Base-by-base conservation (phyloP, 805 yeast species). In the Ogataea degrootiae region DNA sequence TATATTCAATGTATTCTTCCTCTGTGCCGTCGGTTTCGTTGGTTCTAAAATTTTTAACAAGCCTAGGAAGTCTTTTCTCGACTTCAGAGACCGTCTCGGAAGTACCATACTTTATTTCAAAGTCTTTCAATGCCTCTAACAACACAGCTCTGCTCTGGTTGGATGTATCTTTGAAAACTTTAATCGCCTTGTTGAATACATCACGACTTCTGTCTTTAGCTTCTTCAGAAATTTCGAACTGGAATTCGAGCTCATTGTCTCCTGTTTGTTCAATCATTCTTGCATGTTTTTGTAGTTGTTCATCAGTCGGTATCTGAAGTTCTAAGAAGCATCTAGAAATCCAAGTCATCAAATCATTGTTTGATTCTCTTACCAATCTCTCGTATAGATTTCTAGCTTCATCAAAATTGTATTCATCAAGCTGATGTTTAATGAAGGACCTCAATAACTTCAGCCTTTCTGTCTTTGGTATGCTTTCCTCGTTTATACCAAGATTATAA, bases 321-420 rank as follows among this genome's bases (percentile, higher is more conserved):
- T 88, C 96, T 62, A 86, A 85, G 53, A 80, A 65, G 2, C 96
- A 96, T 57, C 72, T 75, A 23, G 81, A 72, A 14, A 85, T 74
- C 88, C 94, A 85, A 2, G 69, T 57, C 22, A 68, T 62, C 4
- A 75, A 67, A 4, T 69, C 58, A 35, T 60, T 53, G 6, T 60
- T 59, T 5, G 70, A 64, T 23, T 57, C 41, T 5, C 54, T 59
- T 14, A 80, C 52, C 21, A 73, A 62, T 2, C 68, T 58, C 42
- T 74, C 70, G 55, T 74, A 81, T 1, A 83, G 55, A 1, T 55
- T 52, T 47, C 94, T 69, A 0, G 89, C 88, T 16, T 67, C 65
- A 1, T 67, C 73, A 55, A 77, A 86, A 46, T 79, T 73, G 56
- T 76, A 76, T 47, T 74, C 76, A n/a, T 83, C 86, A 34, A 79